Conservation (phyloP, 148 eudicot genomes). For the Vaccinium darrowii region DNA sequence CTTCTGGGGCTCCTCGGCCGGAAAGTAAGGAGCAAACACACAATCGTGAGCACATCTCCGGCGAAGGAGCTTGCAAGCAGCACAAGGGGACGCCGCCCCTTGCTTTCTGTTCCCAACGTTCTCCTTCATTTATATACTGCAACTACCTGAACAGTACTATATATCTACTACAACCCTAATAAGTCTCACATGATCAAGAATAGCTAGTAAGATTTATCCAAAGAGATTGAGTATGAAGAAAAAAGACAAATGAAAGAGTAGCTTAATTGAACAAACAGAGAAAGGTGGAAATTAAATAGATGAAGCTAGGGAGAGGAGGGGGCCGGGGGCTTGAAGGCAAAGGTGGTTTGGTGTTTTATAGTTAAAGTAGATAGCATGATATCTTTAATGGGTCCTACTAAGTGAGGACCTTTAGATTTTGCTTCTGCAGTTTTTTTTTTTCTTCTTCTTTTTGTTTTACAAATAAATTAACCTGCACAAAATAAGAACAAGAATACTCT, state of each 20-base stretch:
- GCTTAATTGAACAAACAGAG: not conserved
- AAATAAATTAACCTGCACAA: not conserved
- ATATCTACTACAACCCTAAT: not conserved
- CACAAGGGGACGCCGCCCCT: slow-evolving; percentile 78
- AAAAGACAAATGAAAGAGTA: slow-evolving; percentile 3
- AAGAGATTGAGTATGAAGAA: not conserved
- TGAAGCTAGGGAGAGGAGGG: not conserved
- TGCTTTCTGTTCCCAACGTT: slow-evolving; percentile 48
- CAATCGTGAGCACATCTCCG: slow-evolving; percentile 79
- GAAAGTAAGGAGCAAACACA: slow-evolving; percentile 79
- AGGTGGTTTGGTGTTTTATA: slow-evolving; percentile 19
- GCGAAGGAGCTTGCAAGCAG: slow-evolving; percentile 76
- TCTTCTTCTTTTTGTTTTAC: not conserved
- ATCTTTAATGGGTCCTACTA: slow-evolving; percentile 34
- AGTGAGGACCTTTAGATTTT: slow-evolving; percentile 25
- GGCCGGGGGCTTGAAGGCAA: slow-evolving; percentile 6
- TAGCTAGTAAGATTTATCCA: not conserved
- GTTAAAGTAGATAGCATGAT: slow-evolving; percentile 19
- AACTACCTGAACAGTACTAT: not conserved
- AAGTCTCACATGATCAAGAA: not conserved
- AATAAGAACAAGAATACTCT: not conserved
- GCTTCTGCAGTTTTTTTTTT: not conserved
- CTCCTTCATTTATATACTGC: slow-evolving; percentile 48
- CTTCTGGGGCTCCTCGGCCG: slow-evolving; percentile 85
- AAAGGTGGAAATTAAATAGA: not conserved